Percentiles rank a stretch among this genome's conserved stretches.
Conservation (phyloP, 2,329 filamentous ascomycete species). For the Microcyclosporella mali region DNA sequence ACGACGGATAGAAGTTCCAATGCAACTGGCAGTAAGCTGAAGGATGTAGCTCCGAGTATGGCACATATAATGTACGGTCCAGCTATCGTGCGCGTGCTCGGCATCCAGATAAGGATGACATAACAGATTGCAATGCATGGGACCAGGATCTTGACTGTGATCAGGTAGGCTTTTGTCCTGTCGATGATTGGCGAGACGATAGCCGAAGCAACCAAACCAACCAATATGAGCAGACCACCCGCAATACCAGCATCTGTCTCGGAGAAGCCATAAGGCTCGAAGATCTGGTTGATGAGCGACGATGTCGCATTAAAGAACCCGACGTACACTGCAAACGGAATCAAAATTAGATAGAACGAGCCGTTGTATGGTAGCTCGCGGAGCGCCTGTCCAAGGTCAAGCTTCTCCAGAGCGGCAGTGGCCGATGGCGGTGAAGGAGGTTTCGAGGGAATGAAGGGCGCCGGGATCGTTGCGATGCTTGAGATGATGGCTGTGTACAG, state of each 20-base stretch:
- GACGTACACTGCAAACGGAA: conserved; percentile 80
- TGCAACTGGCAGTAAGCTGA: conserved; percentile 73
- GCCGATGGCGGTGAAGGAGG: conserved; percentile 74
- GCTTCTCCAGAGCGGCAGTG: conserved; percentile 52
- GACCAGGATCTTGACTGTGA: conserved; percentile 65
- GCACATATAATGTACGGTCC: conserved; percentile 71
- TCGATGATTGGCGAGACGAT: conserved; percentile 77
- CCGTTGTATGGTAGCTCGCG: conserved; percentile 45
- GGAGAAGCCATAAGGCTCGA: conserved; percentile 76
- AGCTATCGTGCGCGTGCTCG: conserved; percentile 52
- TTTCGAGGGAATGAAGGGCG: conserved; percentile 69
- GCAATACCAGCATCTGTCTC: conserved; percentile 84
- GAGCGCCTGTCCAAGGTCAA: conserved; percentile 52
- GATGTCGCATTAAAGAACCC: conserved; percentile 92
- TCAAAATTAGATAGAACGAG: conserved; percentile 72
- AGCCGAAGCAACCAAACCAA: conserved; percentile 72
- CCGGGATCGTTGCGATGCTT: conserved; percentile 61
- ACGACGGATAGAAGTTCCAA: conserved; percentile 85
- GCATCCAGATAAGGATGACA: conserved; percentile 76
- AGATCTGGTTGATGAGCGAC: conserved; percentile 81
- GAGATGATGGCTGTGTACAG: conserved; percentile 46
- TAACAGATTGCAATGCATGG: conserved; percentile 65
- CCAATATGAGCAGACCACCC: conserved; percentile 81
- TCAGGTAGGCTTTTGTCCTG: conserved; percentile 71
- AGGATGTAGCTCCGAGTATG: conserved; percentile 71